phyloP scores from a whole-genome alignment of 495 filamentous ascomycete genomes.

The Aspergillus carlsbadensis region DNA sequence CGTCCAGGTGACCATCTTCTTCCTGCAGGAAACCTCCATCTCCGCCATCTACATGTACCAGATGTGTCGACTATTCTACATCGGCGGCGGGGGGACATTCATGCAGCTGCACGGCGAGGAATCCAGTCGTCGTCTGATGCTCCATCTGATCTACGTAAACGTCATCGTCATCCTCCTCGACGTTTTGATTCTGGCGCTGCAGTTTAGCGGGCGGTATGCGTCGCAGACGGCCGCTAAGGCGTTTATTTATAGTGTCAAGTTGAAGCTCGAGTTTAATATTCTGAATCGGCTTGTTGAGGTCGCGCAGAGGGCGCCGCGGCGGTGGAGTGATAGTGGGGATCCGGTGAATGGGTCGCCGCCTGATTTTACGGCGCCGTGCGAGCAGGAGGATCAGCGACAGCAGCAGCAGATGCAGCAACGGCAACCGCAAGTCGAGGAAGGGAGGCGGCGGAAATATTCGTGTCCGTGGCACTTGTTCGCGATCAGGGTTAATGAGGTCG shows the following conservation, averaged over 20 bases:
- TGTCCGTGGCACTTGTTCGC: no score
- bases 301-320: background rate
- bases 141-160: conserved; percentile 50
- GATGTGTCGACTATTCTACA: conserved; percentile 39
- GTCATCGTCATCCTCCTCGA: conserved; percentile 50
- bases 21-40: conserved; percentile 54
- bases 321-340: no score
- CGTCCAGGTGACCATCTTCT: conserved; percentile 53
- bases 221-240: conserved; percentile 52
- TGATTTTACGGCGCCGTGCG: no score
- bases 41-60: conserved; percentile 57
- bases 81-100: conserved; percentile 30
- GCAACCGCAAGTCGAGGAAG: no score
- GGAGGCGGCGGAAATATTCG: no score
- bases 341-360: no score
- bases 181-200: conserved; percentile 41
- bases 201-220: conserved; percentile 47
- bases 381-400: no score
- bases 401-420: no score
- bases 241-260: conserved; percentile 52
- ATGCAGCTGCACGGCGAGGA: background rate
- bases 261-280: conserved; percentile 54
- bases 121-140: conserved; percentile 22
- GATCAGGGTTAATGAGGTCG: no score
- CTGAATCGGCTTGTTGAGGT: conserved; percentile 43